These are phyloP conservation scores for Pythium dissotocum DNA, from an alignment of 352 stramenopile genomes.

Conservation along the genomic window DNA sequence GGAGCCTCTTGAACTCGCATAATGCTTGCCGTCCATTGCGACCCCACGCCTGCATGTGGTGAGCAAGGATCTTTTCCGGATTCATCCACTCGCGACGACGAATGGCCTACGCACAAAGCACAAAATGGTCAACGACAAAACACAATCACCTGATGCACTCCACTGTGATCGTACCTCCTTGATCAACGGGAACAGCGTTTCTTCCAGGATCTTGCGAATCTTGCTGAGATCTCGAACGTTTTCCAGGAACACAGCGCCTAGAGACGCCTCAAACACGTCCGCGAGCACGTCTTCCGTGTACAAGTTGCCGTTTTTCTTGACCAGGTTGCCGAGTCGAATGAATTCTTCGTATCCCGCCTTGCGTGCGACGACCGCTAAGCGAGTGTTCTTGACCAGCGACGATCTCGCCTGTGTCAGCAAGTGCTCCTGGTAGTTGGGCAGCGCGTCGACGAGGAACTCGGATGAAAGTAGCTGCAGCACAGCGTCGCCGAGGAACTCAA, in stretches of 20 bases:
- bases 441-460: slow-evolving; percentile 74
- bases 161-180: slow-evolving; percentile 41
- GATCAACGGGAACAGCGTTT: slow-evolving; percentile 63
- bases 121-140: neutral
- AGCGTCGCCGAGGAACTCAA: slow-evolving; percentile 85
- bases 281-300: slow-evolving; percentile 79
- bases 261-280: slow-evolving; percentile 77
- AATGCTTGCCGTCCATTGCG: slow-evolving; percentile 32
- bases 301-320: slow-evolving; percentile 59
- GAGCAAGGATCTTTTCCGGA: slow-evolving; percentile 61
- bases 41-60: slow-evolving; percentile 67
- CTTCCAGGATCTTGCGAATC: slow-evolving; percentile 66
- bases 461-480: slow-evolving; percentile 83
- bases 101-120: slow-evolving; percentile 41
- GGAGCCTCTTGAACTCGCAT: slow-evolving; percentile 58
- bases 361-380: slow-evolving; percentile 59
- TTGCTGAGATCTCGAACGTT: slow-evolving; percentile 54
- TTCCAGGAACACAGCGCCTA: slow-evolving; percentile 79
- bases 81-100: slow-evolving; percentile 83
- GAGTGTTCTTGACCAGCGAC: slow-evolving; percentile 85
- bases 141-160: neutral
- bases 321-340: slow-evolving; percentile 64
- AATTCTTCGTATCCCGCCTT: slow-evolving; percentile 69
- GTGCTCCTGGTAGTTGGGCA: slow-evolving; percentile 82
- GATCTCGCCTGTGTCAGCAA: slow-evolving; percentile 78